Percentiles rank a stretch among this genome's conserved stretches.
These are phyloP conservation scores for Zasmidium angulare DNA, from an alignment of 2,329 filamentous ascomycete species.

Conservation along the genomic window DNA sequence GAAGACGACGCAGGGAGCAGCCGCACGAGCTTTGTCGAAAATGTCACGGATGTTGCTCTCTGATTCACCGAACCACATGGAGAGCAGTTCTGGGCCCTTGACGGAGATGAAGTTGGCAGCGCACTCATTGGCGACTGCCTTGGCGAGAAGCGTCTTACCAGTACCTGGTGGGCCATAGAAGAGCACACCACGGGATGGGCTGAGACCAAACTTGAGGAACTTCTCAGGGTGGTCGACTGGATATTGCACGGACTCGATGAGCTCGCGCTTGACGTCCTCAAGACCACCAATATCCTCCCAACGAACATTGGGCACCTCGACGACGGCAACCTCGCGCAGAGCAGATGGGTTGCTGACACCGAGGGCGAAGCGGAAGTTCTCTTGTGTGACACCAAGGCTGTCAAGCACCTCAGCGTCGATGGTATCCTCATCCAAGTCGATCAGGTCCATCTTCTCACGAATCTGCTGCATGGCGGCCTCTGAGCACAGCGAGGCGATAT, in stretches of 20 bases:
- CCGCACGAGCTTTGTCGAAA: slow-evolving; percentile 98
- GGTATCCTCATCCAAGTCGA: slow-evolving; percentile 97
- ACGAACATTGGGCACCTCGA: slow-evolving; percentile 98
- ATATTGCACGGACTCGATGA: slow-evolving; percentile 98
- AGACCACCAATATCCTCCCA: slow-evolving; percentile 99
- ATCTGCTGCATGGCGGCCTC: slow-evolving; percentile 99
- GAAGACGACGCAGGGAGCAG: slow-evolving; percentile 97
- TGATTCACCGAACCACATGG: slow-evolving; percentile 99
- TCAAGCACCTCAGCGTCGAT: slow-evolving; percentile 98
- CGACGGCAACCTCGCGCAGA: slow-evolving; percentile 96
- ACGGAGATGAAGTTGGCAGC: slow-evolving; percentile 99
- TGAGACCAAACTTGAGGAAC: slow-evolving; percentile 99
- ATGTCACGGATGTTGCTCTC: slow-evolving; percentile 99
- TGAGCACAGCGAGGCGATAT: slow-evolving; percentile 96
- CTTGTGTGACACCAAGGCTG: slow-evolving; percentile 97
- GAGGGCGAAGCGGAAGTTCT: slow-evolving; percentile 99
- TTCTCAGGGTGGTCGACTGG: slow-evolving; percentile 99
- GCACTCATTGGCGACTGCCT: slow-evolving; percentile 98
- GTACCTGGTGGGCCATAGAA: slow-evolving; percentile 99
- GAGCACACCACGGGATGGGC: slow-evolving; percentile 93
- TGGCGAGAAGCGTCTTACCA: slow-evolving; percentile 99
- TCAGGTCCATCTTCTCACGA: slow-evolving; percentile 99
- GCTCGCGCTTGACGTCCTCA: slow-evolving; percentile 97
- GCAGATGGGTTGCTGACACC: slow-evolving; percentile 98
- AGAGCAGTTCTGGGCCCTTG: slow-evolving; percentile 96